Base-by-base conservation (phyloP, 179 eudicot genomes). In the Spergularia azorica region DNA sequence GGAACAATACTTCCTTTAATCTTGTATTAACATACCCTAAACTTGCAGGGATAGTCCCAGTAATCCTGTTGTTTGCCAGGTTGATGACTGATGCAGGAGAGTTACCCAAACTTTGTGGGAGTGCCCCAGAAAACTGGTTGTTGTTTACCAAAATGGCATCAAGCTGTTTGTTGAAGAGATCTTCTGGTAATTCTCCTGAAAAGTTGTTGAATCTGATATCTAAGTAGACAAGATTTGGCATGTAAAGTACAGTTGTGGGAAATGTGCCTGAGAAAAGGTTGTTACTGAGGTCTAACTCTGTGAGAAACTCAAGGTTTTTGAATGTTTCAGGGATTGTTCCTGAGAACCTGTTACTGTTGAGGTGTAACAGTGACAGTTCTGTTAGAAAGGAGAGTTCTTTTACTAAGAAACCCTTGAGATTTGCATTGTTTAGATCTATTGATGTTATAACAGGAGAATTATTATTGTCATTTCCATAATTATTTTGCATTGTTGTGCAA, bases 71-170 rank as follows among this genome's bases (percentile, higher is more conserved):
- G 78, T 94, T 89, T 0, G 98, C 97, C 3, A 94, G 63, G 26
- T 89, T 94, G 4, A 94, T 90, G 11, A 92, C 97, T 0, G 98
- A 94, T 20, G 98, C 98, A 0, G 90, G 90, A 0, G 98, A 94
- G 21, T 84, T 90, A 1, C 97, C 98, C 20, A 94, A 48, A 64
- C 82, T 94, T n/a, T 81, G 77, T 2, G 98, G 98, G 17, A 94
- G 77, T 75, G 81, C 76, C 1, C 97, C 96, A 12, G 63, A 21
- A 38, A 94, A 94, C 3, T 79, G 77, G 79, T 94, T 94, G 72
- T 92, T 88, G 73, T 94, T 94, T 18, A 94, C 79, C 54, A 94
- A 87, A 12, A 94, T 89, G 0, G 97, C 98, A 68, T 94, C 98
- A 1, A 94, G 87, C 3, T 69, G 85, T 56, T 73, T 86, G 77